phyloP scores from a whole-genome alignment of 306 rosid species.

The Lathyrus sativus region DNA sequence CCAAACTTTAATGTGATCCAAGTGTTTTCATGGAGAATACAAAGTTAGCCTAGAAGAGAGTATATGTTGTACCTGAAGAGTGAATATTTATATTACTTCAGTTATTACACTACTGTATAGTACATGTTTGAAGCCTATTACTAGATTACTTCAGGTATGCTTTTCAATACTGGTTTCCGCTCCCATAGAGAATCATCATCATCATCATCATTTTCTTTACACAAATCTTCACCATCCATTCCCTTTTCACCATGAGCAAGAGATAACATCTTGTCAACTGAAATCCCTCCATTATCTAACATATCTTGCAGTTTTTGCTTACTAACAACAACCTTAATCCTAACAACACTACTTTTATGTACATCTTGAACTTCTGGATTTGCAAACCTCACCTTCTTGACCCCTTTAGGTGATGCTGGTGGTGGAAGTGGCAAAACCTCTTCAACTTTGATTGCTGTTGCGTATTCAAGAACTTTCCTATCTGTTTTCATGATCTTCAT shows the following conservation, averaged over 20 bases:
- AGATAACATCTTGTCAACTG: conserved; percentile 55
- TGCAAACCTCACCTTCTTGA: conserved; percentile 74
- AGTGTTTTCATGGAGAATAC: too few species aligned
- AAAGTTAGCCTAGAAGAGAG: too few species aligned
- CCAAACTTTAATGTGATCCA: too few species aligned
- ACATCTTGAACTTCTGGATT: conserved; percentile 54
- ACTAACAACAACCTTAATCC: conserved; percentile 73
- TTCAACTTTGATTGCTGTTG: conserved; percentile 56
- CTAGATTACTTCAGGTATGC: conserved; percentile 79
- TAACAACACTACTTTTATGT: conserved; percentile 54
- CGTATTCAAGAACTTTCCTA: conserved; percentile 76
- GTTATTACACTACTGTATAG: conserved; percentile 19
- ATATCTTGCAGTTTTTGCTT: conserved; percentile 67
- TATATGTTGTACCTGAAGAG: too few species aligned
- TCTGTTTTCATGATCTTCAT: conserved; percentile 74
- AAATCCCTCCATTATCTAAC: conserved; percentile 60
- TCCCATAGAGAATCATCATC: conserved; percentile 29
- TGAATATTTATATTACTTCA: too few species aligned
- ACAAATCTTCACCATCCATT: conserved; percentile 22
- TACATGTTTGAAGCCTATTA: conserved; percentile 13
- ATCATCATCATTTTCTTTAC: conserved; percentile 20
- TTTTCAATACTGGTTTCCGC: conserved; percentile 78
- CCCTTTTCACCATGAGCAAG: conserved; percentile 29
- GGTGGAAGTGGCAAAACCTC: conserved; percentile 57
- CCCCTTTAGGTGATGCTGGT: conserved; percentile 7